A percentile compares a stretch with the other conserved stretches of the same genome.
Conservation (phyloP, 176 grass and related monocot genomes). For the Themeda triandra region DNA sequence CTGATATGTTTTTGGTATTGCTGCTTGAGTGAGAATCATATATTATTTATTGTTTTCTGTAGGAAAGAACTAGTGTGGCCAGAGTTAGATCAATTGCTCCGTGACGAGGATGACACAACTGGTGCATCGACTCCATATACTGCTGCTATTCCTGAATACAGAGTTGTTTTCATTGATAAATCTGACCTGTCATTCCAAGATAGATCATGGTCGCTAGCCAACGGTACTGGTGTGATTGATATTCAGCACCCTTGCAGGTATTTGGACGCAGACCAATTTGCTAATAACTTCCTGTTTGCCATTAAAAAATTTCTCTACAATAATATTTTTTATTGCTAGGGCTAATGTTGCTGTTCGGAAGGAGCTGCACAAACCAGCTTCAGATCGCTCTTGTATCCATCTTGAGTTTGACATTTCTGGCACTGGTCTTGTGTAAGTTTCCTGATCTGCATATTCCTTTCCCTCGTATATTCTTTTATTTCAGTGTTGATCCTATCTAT, state of each 20-base stretch:
- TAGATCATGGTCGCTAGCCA: conserved; percentile 68
- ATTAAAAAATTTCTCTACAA: conserved; percentile 24
- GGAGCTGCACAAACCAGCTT: conserved; percentile 81
- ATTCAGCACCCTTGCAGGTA: conserved; percentile 87
- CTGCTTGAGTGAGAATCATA: background rate
- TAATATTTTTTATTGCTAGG: conserved; percentile 40
- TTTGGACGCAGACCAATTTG: conserved; percentile 5
- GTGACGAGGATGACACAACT: conserved; percentile 56
- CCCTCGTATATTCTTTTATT: background rate
- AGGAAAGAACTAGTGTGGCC: conserved; percentile 95
- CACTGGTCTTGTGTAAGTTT: conserved; percentile 76
- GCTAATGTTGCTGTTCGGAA: conserved; percentile 78
- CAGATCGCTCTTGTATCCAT: conserved; percentile 90
- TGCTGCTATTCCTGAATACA: conserved; percentile 91
- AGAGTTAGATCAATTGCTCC: conserved; percentile 82
- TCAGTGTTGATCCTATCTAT: background rate
- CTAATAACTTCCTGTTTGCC: background rate
- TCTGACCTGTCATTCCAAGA: conserved; percentile 48
- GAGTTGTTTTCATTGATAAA: conserved; percentile 65
- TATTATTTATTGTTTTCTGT: conserved; percentile 20
- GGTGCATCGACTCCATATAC: conserved; percentile 84
- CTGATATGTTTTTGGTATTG: conserved; percentile 4
- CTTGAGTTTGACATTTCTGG: conserved; percentile 83
- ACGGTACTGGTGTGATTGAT: conserved; percentile 66
- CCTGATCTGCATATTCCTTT: background rate